Evolutionary conservation across 2,329 filamentous ascomycete species (phyloP).

Genomic region (Coleophoma cylindrospora): DNA sequence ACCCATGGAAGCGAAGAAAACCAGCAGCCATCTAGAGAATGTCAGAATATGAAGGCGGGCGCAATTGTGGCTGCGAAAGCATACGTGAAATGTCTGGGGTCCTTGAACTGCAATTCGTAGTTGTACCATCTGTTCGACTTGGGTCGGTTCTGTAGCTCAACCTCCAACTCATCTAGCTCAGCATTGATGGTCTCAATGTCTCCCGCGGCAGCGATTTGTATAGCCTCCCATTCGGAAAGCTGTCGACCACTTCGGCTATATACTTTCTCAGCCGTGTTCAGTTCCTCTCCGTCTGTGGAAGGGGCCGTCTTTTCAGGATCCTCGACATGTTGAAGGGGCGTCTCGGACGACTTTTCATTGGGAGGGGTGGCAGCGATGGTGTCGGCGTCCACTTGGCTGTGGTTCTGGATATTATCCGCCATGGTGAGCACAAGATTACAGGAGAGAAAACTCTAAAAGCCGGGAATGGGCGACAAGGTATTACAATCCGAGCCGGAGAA

Average conservation of each 20-base stretch:
- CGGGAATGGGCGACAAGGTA: too few species aligned
- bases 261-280: not conserved
- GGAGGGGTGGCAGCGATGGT: not conserved
- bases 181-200: constrained; percentile 25
- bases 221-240: constrained; percentile 24
- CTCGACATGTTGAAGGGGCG: not conserved
- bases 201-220: constrained; percentile 23
- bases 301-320: not conserved
- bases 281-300: not conserved
- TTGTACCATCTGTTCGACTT: constrained; percentile 18
- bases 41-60: not conserved
- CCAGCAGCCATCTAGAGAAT: constrained; percentile 15
- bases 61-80: constrained; percentile 58
- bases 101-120: constrained; percentile 53
- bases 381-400: not conserved
- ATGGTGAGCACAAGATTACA: not conserved
- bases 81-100: constrained; percentile 58
- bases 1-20: constrained; percentile 66
- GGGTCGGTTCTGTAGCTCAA: constrained; percentile 19
- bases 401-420: not conserved
- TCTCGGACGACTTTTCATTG: not conserved
- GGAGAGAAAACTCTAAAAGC: too few species aligned
- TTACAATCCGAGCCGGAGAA: too few species aligned
- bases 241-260: constrained; percentile 1
- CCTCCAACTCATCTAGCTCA: constrained; percentile 27